Conservation (phyloP, 1,284 basidiomycete species). For the Neonothopanus nambi region DNA sequence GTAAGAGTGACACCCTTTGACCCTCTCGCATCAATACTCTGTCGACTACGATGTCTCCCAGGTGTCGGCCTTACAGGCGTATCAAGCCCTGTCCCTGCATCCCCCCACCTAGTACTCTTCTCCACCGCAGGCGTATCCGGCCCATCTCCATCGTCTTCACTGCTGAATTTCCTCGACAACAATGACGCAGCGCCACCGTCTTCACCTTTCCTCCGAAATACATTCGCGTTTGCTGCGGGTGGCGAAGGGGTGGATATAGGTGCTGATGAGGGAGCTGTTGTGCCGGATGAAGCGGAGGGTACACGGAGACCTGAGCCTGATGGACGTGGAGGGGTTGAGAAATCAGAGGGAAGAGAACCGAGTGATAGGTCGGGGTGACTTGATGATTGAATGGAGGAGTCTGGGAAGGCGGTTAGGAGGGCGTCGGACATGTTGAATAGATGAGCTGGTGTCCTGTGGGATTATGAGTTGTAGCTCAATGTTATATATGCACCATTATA, state of each 20-base stretch:
- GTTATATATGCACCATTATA: too few relatives aligned
- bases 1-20: constrained; percentile 75
- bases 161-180: constrained; percentile 22
- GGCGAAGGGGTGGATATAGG: constrained; percentile 57
- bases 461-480: too few relatives aligned
- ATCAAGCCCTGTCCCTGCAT: constrained; percentile 38
- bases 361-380: constrained; percentile 61
- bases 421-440: constrained; percentile 2
- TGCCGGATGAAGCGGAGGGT: constrained; percentile 49
- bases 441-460: too few relatives aligned
- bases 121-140: constrained; percentile 46
- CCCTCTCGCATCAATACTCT: constrained; percentile 41
- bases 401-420: constrained; percentile 16
- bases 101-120: constrained; percentile 46
- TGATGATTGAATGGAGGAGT: constrained; percentile 27
- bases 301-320: constrained; percentile 47
- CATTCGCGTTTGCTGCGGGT: constrained; percentile 24
- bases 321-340: constrained; percentile 54
- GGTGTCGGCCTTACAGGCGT: constrained; percentile 38
- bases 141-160: constrained; percentile 41
- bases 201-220: constrained; percentile 26
- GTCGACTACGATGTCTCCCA: constrained; percentile 21
- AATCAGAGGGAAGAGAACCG: constrained; percentile 54
- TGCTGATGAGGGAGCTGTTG: constrained; percentile 57
- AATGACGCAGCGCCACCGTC: constrained; percentile 14